phyloP scores from a whole-genome alignment of 768 basidiomycete genomes.

The Lactifluus pinguis region DNA sequence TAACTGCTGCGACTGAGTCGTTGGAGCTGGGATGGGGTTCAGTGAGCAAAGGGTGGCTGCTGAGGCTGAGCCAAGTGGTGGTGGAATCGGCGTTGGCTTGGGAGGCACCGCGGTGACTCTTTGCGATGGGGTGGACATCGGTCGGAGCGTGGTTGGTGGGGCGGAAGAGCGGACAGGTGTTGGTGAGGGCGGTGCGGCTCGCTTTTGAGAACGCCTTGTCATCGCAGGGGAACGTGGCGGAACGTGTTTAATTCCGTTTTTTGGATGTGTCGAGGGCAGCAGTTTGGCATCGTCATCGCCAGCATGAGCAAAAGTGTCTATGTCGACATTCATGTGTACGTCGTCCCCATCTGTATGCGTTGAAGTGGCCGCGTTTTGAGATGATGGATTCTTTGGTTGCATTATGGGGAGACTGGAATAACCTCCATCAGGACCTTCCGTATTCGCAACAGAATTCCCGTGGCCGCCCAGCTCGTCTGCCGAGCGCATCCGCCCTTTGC shows the following conservation, averaged over 20 bases:
- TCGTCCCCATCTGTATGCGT: background rate
- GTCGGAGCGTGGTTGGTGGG: background rate
- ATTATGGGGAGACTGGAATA: conserved; percentile 10
- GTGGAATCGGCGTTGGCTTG: background rate
- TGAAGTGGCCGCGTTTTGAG: background rate
- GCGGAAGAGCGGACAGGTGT: background rate
- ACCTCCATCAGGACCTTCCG: background rate
- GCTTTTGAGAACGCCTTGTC: background rate
- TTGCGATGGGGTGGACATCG: background rate
- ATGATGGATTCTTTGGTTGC: background rate
- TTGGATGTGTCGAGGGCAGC: background rate
- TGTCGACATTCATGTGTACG: background rate
- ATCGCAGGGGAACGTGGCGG: background rate
- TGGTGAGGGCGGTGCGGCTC: background rate
- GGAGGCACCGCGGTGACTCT: background rate
- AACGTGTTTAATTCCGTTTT: background rate
- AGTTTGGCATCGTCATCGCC: background rate
- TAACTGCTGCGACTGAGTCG: background rate
- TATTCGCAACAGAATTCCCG: background rate
- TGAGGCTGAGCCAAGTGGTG: background rate
- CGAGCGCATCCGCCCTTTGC: background rate
- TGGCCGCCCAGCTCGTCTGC: conserved; percentile 3
- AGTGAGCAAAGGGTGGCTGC: background rate
- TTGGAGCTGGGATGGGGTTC: background rate
- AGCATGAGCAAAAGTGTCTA: background rate